phyloP scores from a whole-genome alignment of 2,329 filamentous ascomycete genomes.

The Fusarium kyushuense region DNA sequence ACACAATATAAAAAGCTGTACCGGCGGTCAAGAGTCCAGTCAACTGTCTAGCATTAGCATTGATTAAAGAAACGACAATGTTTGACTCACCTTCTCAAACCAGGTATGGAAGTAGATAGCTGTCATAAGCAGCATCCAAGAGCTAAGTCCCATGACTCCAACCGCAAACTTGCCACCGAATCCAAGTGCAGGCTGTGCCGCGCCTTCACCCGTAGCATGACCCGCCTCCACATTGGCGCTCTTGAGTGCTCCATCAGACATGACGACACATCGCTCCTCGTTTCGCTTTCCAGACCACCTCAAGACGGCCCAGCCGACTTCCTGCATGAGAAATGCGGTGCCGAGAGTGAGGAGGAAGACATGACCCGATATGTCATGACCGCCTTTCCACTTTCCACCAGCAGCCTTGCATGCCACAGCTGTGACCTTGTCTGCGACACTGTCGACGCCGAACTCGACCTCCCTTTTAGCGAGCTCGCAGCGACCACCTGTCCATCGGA shows the following conservation, averaged over 20 bases:
- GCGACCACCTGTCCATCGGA: conserved; percentile 86
- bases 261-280: conserved; percentile 75
- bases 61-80: background rate
- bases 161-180: conserved; percentile 68
- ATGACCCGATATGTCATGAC: conserved; percentile 95
- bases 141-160: conserved; percentile 75
- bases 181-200: conserved; percentile 53
- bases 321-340: conserved; percentile 83
- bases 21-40: conserved; percentile 65
- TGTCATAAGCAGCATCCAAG: conserved; percentile 99
- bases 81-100: conserved; percentile 86
- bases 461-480: conserved; percentile 73
- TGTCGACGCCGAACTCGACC: conserved; percentile 59
- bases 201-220: conserved; percentile 41
- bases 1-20: conserved; percentile 62
- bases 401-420: conserved; percentile 84
- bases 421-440: conserved; percentile 70
- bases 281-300: conserved; percentile 56
- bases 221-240: conserved; percentile 64
- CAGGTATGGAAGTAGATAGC: conserved; percentile 98
- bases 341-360: conserved; percentile 92
- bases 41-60: conserved; percentile 56
- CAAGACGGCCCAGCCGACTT: conserved; percentile 73
- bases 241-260: conserved; percentile 74
- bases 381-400: conserved; percentile 89